Evolutionary conservation across 2,329 filamentous ascomycete species (phyloP).

Genomic region (Dryadomyces sulphureus): DNA sequence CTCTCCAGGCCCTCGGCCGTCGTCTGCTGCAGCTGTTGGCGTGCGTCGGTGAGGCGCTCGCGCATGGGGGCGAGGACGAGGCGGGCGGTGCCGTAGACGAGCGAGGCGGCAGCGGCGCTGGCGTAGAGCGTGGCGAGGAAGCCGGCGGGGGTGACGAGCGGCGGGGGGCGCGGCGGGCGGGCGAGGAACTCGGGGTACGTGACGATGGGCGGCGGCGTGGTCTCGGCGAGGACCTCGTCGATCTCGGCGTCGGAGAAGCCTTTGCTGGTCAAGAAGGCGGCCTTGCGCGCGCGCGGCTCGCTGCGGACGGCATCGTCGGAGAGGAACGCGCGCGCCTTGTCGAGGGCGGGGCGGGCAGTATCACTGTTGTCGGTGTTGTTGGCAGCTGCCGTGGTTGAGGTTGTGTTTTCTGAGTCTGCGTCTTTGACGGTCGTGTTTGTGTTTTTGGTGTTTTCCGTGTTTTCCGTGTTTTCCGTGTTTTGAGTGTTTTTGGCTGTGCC

Average conservation of each 20-base stretch:
- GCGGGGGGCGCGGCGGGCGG: slow-evolving; percentile 37
- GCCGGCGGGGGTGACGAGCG: slow-evolving; percentile 44
- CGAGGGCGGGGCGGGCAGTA: slow-evolving; percentile 20
- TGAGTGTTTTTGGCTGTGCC: no score
- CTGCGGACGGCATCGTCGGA: slow-evolving; percentile 57
- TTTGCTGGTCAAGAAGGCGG: slow-evolving; percentile 63
- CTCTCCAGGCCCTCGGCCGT: slow-evolving; percentile 33
- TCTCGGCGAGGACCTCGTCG: slow-evolving; percentile 38
- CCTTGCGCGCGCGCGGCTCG: slow-evolving; percentile 57
- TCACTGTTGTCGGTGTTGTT: neutral
- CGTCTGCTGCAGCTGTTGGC: slow-evolving; percentile 35
- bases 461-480: no score
- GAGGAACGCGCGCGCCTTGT: slow-evolving; percentile 63
- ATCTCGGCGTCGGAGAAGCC: slow-evolving; percentile 56
- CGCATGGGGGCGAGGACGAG: slow-evolving; percentile 53
- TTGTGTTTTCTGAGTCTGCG: neutral
- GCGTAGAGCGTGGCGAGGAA: slow-evolving; percentile 45
- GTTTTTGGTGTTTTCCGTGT: neutral
- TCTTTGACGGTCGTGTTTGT: neutral
- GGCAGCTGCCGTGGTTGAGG: neutral
- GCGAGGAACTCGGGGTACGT: slow-evolving; percentile 58
- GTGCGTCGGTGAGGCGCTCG: slow-evolving; percentile 33
- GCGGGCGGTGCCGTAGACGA: slow-evolving; percentile 57
- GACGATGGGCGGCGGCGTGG: slow-evolving; percentile 36
- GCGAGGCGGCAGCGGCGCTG: slow-evolving; percentile 40